A percentile compares a stretch with the other conserved stretches of the same genome.
phyloP scores from a whole-genome alignment of 1,284 basidiomycete genomes.

The Cutaneotrichosporon dermatis region DNA sequence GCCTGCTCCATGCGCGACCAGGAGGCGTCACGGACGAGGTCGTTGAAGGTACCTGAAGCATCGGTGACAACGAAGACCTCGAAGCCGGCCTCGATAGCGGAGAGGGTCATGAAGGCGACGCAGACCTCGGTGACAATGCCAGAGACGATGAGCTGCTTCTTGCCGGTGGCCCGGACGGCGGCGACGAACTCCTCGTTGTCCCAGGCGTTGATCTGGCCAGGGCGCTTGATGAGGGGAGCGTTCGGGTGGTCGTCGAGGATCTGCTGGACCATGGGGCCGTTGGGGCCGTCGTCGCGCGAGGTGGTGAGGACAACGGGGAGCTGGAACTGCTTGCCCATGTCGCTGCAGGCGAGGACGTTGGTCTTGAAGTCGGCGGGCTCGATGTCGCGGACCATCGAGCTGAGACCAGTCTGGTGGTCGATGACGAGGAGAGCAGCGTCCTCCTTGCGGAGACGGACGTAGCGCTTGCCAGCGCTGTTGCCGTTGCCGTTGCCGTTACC shows the following conservation, averaged over 20 bases:
- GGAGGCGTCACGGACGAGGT: constrained; percentile 8
- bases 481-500: not conserved
- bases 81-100: constrained; percentile 9
- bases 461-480: not conserved
- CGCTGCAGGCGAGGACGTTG: constrained; percentile 12
- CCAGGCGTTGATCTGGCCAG: constrained; percentile 18
- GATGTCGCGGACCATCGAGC: constrained; percentile 13
- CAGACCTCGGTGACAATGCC: constrained; percentile 18
- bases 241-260: constrained; percentile 1
- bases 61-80: constrained; percentile 17
- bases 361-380: constrained; percentile 8
- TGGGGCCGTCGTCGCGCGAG: constrained; percentile 13
- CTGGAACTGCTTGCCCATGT: constrained; percentile 11
- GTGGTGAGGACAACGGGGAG: constrained; percentile 11
- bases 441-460: constrained; percentile 13
- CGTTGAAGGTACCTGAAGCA: constrained; percentile 13
- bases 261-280: constrained; percentile 15
- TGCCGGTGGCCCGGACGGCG: constrained; percentile 11
- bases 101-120: constrained; percentile 11
- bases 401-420: constrained; percentile 16
- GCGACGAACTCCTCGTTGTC: constrained; percentile 16
- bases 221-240: constrained; percentile 7
- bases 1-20: constrained; percentile 11
- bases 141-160: constrained; percentile 14
- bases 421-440: constrained; percentile 10